Evolutionary conservation across 495 filamentous ascomycete species (phyloP).

Genomic region (Evernia prunastri): DNA sequence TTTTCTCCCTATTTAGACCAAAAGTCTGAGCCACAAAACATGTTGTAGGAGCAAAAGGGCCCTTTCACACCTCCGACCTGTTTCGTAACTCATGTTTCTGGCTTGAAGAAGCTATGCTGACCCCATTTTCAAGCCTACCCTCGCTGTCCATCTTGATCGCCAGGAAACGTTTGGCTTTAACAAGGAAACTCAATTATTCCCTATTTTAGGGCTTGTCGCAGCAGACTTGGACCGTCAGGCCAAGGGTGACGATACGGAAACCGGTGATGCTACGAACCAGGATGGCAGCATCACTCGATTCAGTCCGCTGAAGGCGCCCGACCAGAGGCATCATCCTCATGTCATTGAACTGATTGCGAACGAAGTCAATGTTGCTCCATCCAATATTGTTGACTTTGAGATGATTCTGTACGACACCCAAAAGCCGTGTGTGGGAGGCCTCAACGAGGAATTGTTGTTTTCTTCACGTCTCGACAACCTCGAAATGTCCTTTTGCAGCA

Average conservation of each 20-base stretch:
- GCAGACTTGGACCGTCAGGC: conserved; percentile 77
- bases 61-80: too few species aligned
- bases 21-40: not conserved
- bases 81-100: too few species aligned
- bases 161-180: conserved; percentile 83
- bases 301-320: conserved; percentile 65
- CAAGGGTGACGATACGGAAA: conserved; percentile 27
- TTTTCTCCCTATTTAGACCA: not conserved
- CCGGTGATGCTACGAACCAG: conserved; percentile 24
- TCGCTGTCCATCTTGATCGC: conserved; percentile 90
- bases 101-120: not conserved
- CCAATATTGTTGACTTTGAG: conserved; percentile 87
- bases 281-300: conserved; percentile 41
- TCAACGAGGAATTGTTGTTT: conserved; percentile 92
- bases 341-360: conserved; percentile 80
- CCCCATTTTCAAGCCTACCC: conserved; percentile 48
- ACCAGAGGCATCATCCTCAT: conserved; percentile 83
- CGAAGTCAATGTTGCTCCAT: conserved; percentile 59
- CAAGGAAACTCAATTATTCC: conserved; percentile 92
- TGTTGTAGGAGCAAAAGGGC: too few species aligned
- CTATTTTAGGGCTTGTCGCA: conserved; percentile 80
- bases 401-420: conserved; percentile 94
- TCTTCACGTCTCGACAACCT: conserved; percentile 90
- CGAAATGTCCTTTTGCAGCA: conserved; percentile 86
- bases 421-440: conserved; percentile 75